Percentiles rank a stretch among this genome's conserved stretches.
Evolutionary conservation across 1,284 basidiomycete species (phyloP).

Genomic region (Entoloma clypeatum): DNA sequence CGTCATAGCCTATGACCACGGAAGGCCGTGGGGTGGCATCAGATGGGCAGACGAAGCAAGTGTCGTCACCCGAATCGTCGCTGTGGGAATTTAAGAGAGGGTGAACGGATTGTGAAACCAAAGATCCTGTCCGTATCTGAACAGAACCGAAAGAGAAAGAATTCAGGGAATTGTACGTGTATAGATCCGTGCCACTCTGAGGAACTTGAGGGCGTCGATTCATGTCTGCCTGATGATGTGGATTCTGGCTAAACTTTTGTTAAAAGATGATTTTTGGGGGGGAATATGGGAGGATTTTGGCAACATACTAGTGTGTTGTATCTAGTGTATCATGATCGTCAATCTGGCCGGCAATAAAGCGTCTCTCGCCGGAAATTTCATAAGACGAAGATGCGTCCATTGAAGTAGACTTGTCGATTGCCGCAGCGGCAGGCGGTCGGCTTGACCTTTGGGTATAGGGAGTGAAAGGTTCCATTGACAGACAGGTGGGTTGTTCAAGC

Average conservation of each 20-base stretch:
- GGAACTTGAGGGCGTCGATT: constrained; percentile 8
- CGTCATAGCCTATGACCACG: constrained; percentile 33
- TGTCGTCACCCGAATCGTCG: constrained; percentile 28
- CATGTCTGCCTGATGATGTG: constrained; percentile 9
- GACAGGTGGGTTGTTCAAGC: constrained; percentile 20
- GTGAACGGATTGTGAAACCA: constrained; percentile 25
- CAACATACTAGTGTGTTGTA: constrained; percentile 12
- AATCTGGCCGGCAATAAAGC: constrained; percentile 12
- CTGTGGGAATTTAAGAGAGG: constrained; percentile 29
- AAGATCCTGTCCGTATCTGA: constrained; percentile 20
- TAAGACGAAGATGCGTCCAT: constrained; percentile 10
- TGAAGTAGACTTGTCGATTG: constrained; percentile 13
- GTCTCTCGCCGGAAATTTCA: constrained; percentile 10
- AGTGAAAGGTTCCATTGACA: constrained; percentile 21
- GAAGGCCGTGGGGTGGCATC: constrained; percentile 57
- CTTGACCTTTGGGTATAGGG: constrained; percentile 17
- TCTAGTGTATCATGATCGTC: constrained; percentile 8
- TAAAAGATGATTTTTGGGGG: neutral
- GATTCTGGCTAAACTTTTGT: constrained; percentile 10
- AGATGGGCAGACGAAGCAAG: constrained; percentile 23
- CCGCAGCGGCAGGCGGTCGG: constrained; percentile 11
- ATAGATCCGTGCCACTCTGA: constrained; percentile 18
- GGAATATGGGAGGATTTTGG: neutral
- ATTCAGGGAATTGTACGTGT: constrained; percentile 28
- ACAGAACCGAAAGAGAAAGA: constrained; percentile 40